A percentile compares a stretch with the other conserved stretches of the same genome.
These are phyloP conservation scores for Linnemannia hyalina DNA, from an alignment of 192 early-diverging fungal species.

Conservation along the genomic window DNA sequence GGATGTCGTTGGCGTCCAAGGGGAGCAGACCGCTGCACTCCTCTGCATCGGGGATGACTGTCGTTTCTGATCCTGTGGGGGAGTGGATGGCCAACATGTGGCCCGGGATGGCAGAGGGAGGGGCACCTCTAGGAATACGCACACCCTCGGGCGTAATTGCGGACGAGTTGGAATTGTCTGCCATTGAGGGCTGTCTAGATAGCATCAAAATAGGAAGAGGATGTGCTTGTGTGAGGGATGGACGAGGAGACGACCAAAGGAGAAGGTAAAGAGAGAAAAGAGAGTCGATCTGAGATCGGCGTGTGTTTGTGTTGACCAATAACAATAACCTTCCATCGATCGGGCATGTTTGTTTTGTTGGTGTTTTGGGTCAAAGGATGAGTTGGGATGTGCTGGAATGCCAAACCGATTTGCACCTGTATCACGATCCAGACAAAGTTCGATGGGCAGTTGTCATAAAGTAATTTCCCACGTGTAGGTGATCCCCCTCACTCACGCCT, in stretches of 20 bases:
- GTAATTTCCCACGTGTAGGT: not conserved
- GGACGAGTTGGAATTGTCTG: not conserved
- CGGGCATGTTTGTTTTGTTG: not conserved
- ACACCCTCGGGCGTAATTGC: not conserved
- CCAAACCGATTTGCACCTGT: not conserved
- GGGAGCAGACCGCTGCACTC: conserved; percentile 16
- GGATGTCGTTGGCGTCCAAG: conserved; percentile 6
- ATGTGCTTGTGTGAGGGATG: not conserved
- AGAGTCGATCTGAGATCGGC: no score
- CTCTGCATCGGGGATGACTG: conserved; percentile 25
- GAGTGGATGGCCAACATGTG: conserved; percentile 10
- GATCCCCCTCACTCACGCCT: not conserved
- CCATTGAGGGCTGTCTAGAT: not conserved
- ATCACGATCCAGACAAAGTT: not conserved
- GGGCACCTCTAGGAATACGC: conserved; percentile 5
- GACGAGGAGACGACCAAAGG: not conserved
- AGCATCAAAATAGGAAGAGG: not conserved
- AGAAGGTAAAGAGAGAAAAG: not conserved
- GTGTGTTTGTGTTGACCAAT: no score
- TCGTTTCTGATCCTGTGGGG: conserved; percentile 24
- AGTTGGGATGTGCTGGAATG: conserved; percentile 5
- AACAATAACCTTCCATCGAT: not conserved
- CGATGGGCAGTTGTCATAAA: not conserved
- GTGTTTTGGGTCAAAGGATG: not conserved
- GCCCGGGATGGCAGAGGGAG: conserved; percentile 21